phyloP scores from a whole-genome alignment of 2,329 filamentous ascomycete genomes.

The Colletotrichum sp. region DNA sequence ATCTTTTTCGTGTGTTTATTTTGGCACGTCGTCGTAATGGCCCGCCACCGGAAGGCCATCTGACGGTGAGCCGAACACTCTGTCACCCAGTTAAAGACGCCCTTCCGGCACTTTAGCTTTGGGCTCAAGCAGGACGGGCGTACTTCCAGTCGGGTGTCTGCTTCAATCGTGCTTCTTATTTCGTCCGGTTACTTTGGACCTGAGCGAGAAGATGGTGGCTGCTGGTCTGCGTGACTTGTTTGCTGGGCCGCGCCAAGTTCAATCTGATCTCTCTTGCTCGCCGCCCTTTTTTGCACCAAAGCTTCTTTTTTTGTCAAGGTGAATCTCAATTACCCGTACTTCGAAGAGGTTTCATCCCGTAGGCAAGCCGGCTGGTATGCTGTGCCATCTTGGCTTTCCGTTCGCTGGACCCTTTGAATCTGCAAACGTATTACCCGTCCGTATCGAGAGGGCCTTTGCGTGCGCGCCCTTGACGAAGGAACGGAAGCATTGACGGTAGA shows the following conservation, averaged over 20 bases:
- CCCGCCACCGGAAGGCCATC: slow-evolving; percentile 21
- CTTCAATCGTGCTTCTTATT: slow-evolving; percentile 4
- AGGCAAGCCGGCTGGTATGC: background rate
- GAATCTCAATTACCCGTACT: background rate
- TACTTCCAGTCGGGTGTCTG: slow-evolving; percentile 13
- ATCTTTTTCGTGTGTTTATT: background rate
- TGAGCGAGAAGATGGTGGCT: background rate
- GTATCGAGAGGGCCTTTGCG: background rate
- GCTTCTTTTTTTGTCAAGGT: background rate
- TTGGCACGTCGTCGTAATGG: slow-evolving; percentile 20
- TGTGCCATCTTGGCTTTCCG: background rate
- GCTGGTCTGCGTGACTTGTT: background rate
- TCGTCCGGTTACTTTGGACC: slow-evolving; percentile 6
- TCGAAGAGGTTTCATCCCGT: slow-evolving; percentile 18
- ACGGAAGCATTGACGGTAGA: slow-evolving; percentile 2
- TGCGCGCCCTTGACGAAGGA: background rate
- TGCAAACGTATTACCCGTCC: background rate
- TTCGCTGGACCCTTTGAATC: slow-evolving; percentile 11
- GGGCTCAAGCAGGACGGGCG: slow-evolving; percentile 13
- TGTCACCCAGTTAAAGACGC: slow-evolving; percentile 3
- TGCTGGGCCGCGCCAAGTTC: background rate
- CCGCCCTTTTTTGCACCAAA: background rate
- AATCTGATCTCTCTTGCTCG: slow-evolving; percentile 1
- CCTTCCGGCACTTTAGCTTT: slow-evolving; percentile 5
- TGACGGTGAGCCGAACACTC: slow-evolving; percentile 20